phyloP scores from a whole-genome alignment of 495 filamentous ascomycete species.

The Copromyces sp. region DNA sequence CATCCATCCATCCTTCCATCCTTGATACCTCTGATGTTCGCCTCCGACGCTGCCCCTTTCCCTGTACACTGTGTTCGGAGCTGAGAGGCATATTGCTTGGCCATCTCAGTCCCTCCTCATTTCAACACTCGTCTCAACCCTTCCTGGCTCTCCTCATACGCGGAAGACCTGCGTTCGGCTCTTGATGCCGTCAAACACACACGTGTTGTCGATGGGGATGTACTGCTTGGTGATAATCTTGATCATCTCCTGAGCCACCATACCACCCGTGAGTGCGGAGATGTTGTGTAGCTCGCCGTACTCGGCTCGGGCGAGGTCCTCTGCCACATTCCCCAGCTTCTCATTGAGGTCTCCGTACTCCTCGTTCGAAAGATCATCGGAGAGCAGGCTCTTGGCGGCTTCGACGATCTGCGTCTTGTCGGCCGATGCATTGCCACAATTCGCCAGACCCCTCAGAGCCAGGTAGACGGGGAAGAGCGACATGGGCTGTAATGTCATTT shows the following conservation, averaged over 20 bases:
- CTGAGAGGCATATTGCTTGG: not conserved
- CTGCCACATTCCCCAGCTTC: conserved; percentile 20
- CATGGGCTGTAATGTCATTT: conserved; percentile 33
- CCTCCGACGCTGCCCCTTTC: not conserved
- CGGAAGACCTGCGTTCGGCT: conserved; percentile 68
- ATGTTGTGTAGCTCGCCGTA: conserved; percentile 92
- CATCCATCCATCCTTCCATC: not conserved
- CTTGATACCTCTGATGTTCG: not conserved
- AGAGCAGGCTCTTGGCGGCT: conserved; percentile 30
- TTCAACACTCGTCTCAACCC: not conserved
- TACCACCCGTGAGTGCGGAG: conserved; percentile 77
- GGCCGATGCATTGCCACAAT: conserved; percentile 26
- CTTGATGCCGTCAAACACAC: conserved; percentile 80
- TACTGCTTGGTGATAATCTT: conserved; percentile 97
- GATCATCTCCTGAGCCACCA: conserved; percentile 91
- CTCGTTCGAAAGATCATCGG: not conserved
- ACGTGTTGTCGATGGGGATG: conserved; percentile 86
- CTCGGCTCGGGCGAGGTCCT: conserved; percentile 63
- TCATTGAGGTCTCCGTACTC: not conserved
- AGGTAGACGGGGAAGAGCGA: conserved; percentile 73
- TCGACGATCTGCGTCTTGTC: conserved; percentile 32
- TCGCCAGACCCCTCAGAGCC: conserved; percentile 51
- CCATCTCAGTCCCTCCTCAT: not conserved
- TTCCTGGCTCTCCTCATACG: conserved; percentile 20
- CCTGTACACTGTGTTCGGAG: not conserved